These are phyloP conservation scores for Linnemannia schmuckeri DNA, from an alignment of 192 early-diverging fungal species.

Conservation along the genomic window DNA sequence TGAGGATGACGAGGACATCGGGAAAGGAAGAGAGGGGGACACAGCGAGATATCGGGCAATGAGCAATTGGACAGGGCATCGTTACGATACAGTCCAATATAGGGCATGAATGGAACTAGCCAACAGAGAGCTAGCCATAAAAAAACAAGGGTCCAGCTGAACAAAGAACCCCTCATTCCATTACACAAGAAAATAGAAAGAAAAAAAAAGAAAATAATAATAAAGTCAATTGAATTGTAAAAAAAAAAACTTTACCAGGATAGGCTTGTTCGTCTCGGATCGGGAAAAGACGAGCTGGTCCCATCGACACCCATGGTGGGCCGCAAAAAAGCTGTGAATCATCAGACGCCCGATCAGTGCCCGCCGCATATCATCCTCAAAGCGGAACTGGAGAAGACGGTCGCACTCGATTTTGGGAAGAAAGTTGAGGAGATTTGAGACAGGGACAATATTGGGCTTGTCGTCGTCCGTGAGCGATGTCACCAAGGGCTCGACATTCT, in stretches of 20 bases:
- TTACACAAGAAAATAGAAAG: neutral
- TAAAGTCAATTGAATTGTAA: neutral
- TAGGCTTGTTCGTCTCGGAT: conserved; percentile 42
- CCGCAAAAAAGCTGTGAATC: conserved; percentile 52
- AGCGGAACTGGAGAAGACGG: conserved; percentile 30
- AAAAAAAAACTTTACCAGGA: conserved; percentile 32
- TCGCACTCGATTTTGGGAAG: conserved; percentile 45
- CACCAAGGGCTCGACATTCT: conserved; percentile 40
- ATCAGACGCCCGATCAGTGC: conserved; percentile 45
- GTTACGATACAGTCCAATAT: neutral
- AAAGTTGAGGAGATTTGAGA: conserved; percentile 44
- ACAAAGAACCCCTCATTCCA: conserved; percentile 8
- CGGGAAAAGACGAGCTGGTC: conserved; percentile 44
- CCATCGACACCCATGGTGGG: conserved; percentile 34
- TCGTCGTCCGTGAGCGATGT: conserved; percentile 38
- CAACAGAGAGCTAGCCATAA: neutral
- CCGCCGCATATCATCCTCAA: conserved; percentile 46
- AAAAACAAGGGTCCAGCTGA: neutral
- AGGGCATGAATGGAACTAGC: neutral
- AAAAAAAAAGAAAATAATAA: neutral
- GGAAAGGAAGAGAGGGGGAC: neutral
- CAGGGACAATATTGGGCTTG: conserved; percentile 40
- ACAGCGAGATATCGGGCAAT: neutral
- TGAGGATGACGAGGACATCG: neutral
- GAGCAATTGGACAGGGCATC: neutral